A percentile compares a stretch with the other conserved stretches of the same genome.
Evolutionary conservation across 352 stramenopile genomes (phyloP).

Genomic region (Globisporangium splendens): DNA sequence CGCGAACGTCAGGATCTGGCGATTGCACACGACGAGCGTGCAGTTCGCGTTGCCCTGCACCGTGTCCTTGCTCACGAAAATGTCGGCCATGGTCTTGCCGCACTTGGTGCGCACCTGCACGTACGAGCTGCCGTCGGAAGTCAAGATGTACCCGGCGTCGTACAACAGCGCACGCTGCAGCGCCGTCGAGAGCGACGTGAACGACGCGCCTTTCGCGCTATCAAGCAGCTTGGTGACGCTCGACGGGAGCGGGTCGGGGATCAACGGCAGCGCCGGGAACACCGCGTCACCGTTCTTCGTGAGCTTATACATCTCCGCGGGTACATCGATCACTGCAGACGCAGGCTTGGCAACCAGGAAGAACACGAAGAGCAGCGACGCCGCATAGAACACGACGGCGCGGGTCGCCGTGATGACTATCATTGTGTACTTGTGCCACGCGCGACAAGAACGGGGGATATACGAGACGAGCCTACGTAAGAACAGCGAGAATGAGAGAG

Average conservation of each 20-base stretch:
- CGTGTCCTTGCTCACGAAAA: constrained; percentile 39
- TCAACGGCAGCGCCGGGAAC: constrained; percentile 6
- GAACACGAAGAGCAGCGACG: too few relatives aligned
- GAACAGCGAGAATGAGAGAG: too few relatives aligned
- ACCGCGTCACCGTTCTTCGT: neutral
- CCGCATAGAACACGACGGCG: too few relatives aligned
- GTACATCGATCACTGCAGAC: constrained; percentile 17
- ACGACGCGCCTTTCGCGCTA: neutral
- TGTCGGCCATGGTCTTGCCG: constrained; percentile 37
- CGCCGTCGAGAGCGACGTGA: constrained; percentile 26
- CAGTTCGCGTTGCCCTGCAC: constrained; percentile 20
- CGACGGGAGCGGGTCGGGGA: constrained; percentile 11
- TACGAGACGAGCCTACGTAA: too few relatives aligned
- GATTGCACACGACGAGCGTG: constrained; percentile 20
- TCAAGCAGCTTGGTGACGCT: constrained; percentile 11
- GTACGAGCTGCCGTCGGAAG: constrained; percentile 21
- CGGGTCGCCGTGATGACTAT: too few relatives aligned
- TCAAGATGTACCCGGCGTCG: constrained; percentile 44
- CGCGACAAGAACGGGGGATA: too few relatives aligned
- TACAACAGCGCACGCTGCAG: constrained; percentile 55
- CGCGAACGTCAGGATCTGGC: constrained; percentile 30
- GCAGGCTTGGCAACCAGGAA: too few relatives aligned
- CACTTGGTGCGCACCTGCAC: constrained; percentile 49
- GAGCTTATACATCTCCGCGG: constrained; percentile 15
- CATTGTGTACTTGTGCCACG: too few relatives aligned